These are phyloP conservation scores for Chimonanthus praecox DNA, from an alignment of 164 flowering plant genomes.

Conservation along the genomic window DNA sequence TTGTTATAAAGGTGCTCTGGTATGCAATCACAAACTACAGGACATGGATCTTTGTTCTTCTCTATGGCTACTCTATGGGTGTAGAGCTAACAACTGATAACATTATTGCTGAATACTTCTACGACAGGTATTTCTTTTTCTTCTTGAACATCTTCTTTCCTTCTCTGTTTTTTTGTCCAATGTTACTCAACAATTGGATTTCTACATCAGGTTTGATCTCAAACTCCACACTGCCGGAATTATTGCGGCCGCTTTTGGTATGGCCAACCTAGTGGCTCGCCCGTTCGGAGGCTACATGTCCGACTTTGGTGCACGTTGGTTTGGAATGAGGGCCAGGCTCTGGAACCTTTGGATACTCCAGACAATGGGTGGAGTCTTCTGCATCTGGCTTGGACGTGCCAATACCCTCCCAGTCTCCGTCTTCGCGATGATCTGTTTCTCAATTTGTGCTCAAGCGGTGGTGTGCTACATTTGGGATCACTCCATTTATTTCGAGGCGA, in stretches of 20 bases:
- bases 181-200: neutral
- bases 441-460: constrained; percentile 72
- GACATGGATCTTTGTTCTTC: constrained; percentile 68
- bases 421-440: constrained; percentile 61
- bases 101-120: constrained; percentile 71
- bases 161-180: neutral
- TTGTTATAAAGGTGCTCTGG: constrained; percentile 44
- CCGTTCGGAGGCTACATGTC: constrained; percentile 67
- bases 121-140: constrained; percentile 31
- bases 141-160: neutral
- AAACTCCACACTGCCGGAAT: constrained; percentile 74
- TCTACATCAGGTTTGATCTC: constrained; percentile 40
- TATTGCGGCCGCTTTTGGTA: constrained; percentile 67
- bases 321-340: constrained; percentile 67
- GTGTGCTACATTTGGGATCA: constrained; percentile 69
- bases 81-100: constrained; percentile 66
- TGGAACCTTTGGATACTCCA: constrained; percentile 74
- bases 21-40: constrained; percentile 65
- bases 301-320: constrained; percentile 38
- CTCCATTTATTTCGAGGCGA: constrained; percentile 67
- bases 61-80: constrained; percentile 77
- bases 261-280: constrained; percentile 69
- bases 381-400: constrained; percentile 63
- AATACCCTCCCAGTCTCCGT: constrained; percentile 50
- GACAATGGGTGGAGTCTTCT: constrained; percentile 66